These are phyloP conservation scores for Angomonas deanei DNA, from an alignment of 208 protist species.

Conservation along the genomic window DNA sequence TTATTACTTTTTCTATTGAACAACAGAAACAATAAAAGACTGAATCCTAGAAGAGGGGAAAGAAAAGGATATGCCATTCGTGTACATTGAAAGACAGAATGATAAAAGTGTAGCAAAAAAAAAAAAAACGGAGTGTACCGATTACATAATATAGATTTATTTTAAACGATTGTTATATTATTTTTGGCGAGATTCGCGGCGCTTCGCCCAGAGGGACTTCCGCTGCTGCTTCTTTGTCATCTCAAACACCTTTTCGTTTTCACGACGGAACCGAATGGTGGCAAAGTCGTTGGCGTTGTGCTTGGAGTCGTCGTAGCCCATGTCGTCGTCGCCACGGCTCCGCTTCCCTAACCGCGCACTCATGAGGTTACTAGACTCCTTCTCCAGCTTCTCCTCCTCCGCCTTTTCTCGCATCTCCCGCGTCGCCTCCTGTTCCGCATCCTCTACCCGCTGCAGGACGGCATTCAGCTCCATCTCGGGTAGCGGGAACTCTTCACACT, in stretches of 20 bases:
- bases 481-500: slow-evolving; percentile 86
- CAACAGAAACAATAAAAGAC: background rate
- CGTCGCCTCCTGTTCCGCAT: slow-evolving; percentile 87
- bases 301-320: slow-evolving; percentile 86
- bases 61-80: background rate
- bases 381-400: slow-evolving; percentile 72
- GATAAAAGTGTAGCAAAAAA: background rate
- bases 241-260: slow-evolving; percentile 84
- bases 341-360: slow-evolving; percentile 75
- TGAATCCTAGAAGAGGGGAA: background rate
- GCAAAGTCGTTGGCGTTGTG: slow-evolving; percentile 75
- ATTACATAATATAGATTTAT: background rate
- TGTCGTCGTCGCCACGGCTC: slow-evolving; percentile 60
- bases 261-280: slow-evolving; percentile 78
- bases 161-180: background rate
- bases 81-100: background rate
- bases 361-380: slow-evolving; percentile 59
- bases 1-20: background rate
- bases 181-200: slow-evolving; percentile 61
- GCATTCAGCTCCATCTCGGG: slow-evolving; percentile 64
- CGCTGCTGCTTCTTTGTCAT: slow-evolving; percentile 87
- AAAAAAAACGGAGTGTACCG: background rate
- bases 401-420: slow-evolving; percentile 86
- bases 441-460: slow-evolving; percentile 85
- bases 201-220: slow-evolving; percentile 82